Evolutionary conservation across 176 grass and related monocot genomes (phyloP).

Genomic region (Saccharum spontaneum): DNA sequence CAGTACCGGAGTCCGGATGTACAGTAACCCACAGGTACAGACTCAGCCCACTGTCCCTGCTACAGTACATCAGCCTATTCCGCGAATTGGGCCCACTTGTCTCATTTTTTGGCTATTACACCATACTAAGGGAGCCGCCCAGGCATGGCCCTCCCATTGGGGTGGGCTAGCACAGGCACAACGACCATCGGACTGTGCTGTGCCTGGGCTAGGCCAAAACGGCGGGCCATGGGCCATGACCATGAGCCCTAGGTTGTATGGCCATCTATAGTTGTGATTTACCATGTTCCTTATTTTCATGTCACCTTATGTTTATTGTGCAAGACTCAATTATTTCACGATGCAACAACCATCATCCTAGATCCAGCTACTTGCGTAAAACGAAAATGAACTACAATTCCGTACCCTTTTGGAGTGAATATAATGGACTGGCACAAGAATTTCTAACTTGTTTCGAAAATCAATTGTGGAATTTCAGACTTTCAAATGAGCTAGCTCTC

Average conservation of each 20-base stretch:
- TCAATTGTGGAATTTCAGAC: not conserved
- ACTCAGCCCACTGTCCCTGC: no score
- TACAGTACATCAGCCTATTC: no score
- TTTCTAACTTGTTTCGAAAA: not conserved
- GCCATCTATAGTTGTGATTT: not conserved
- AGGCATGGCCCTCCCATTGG: no score
- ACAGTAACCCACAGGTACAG: no score
- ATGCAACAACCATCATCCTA: not conserved
- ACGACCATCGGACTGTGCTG: no score
- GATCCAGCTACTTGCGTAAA: not conserved
- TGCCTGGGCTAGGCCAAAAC: no score
- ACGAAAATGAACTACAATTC: not conserved
- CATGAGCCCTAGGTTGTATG: not conserved
- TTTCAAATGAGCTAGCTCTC: not conserved
- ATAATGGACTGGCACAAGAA: not conserved
- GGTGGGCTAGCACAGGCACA: rapidly evolving
- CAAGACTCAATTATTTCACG: not conserved
- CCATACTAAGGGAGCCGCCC: no score
- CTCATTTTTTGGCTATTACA: no score
- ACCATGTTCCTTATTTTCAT: not conserved
- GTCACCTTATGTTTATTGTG: not conserved
- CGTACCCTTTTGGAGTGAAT: not conserved
- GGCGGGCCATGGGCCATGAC: not conserved
- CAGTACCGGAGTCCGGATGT: no score
- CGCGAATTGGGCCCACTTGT: no score